Evolutionary conservation across 2,329 filamentous ascomycete genomes (phyloP), one percentile per base, ranked within the genome.

Genomic region (Cercospora sp.): DNA sequence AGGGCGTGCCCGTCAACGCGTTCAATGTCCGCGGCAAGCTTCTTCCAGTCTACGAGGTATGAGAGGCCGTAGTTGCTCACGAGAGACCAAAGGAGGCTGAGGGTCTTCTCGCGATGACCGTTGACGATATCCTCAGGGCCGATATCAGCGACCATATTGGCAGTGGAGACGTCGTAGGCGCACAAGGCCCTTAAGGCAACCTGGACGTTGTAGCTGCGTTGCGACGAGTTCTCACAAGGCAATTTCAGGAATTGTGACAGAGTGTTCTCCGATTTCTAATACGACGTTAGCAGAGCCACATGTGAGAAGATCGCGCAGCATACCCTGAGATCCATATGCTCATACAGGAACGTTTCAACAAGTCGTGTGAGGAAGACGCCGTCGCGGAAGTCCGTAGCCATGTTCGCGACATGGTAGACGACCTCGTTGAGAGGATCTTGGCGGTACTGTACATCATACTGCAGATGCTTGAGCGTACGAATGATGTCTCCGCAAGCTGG

Each of bases 21-120:
- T 16, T 63, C 8, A 28, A 73, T 70, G 58, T 90, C 87, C 20
- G 81, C 81, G 28, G 78, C 78, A 9, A 89, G 73, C 63, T 86
- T 85, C 5, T 80, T 75, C 82, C 84, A 87, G 71, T 89, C 83
- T 1, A 90, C 80, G 0, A 90, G 79, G 6, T 77, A 79, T 5
- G 79, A 76, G 7, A 89, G 77, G 1, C 87, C 87, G 79, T 84
- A 86, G 75, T 83, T 83, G 48, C 85, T 84, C 42, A 89, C 83
- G 23, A 90, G 79, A 3, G 81, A 80, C 87, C 87, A 89, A 5
- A 90, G 80, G 9, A 90, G 79, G 5, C 82, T 83, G 55, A 90
- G 80, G 0, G 87, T 90, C 76, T 87, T 89, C 73, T 90, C 87
- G 8, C 88, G 84, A 72, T 89, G 87, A 2, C 88, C 88, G 71